Conservation (phyloP, 345 rosid genomes). For the Leavenworthia alabamica region DNA sequence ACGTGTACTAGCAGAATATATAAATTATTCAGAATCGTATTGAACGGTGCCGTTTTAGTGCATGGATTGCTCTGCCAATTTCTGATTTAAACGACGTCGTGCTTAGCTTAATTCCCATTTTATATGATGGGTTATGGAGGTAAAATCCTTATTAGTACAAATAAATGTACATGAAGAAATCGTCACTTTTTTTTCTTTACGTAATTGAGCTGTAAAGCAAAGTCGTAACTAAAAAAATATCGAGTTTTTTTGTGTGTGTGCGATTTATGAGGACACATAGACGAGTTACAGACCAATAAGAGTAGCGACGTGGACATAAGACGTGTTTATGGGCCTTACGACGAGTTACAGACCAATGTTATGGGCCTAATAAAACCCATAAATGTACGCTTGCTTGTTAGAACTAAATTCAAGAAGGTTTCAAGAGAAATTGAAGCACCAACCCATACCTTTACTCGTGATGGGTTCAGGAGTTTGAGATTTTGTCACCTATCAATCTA, state of each 20-base stretch:
- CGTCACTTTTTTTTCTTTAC: too few relatives aligned
- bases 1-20: too few relatives aligned
- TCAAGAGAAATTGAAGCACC: neutral
- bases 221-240: slow-evolving; percentile 16
- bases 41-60: too few relatives aligned
- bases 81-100: neutral
- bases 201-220: slow-evolving; percentile 48
- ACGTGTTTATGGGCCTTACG: too few relatives aligned
- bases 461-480: neutral
- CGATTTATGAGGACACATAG: slow-evolving; percentile 31
- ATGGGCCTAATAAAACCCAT: slow-evolving; percentile 11
- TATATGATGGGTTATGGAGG: too few relatives aligned
- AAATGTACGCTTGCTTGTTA: neutral
- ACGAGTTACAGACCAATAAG: slow-evolving; percentile 18
- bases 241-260: neutral
- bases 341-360: slow-evolving; percentile 7
- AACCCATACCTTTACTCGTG: neutral
- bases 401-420: neutral
- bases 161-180: too few relatives aligned
- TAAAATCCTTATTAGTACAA: too few relatives aligned
- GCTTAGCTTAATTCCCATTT: too few relatives aligned
- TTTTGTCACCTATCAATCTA: neutral
- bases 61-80: slow-evolving; percentile 15
- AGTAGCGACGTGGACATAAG: neutral
- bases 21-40: too few relatives aligned